phyloP scores from a whole-genome alignment of 129 eudicot genomes.

The Centaurea solstitialis region DNA sequence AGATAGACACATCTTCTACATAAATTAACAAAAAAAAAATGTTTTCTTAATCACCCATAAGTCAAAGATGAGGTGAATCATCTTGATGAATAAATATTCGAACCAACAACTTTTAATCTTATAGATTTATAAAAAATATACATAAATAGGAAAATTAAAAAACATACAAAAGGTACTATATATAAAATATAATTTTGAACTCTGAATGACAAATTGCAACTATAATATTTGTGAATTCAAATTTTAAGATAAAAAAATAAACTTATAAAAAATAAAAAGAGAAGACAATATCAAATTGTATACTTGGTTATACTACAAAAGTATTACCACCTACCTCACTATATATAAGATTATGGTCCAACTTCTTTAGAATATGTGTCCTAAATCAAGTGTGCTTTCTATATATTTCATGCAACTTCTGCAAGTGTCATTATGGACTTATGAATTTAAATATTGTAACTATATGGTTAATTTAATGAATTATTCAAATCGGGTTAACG shows the following conservation, averaged over 20 bases:
- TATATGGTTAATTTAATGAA: background rate
- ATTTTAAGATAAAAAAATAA: background rate
- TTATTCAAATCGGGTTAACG: background rate
- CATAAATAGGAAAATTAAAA: too few species aligned
- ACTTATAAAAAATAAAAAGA: background rate
- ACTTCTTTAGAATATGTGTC: background rate
- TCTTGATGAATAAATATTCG: too few species aligned
- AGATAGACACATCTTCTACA: too few species aligned
- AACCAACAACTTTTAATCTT: too few species aligned
- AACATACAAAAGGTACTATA: too few species aligned
- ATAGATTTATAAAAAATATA: too few species aligned
- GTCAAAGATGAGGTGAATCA: too few species aligned
- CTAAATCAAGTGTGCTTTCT: background rate
- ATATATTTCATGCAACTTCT: background rate
- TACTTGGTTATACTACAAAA: background rate
- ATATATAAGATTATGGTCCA: background rate
- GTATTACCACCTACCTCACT: background rate
- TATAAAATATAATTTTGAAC: too few species aligned
- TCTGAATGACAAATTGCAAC: too few species aligned
- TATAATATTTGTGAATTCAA: background rate
- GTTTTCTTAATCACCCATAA: too few species aligned
- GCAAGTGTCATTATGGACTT: background rate
- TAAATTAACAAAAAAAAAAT: too few species aligned
- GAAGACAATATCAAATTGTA: constrained; percentile 22
- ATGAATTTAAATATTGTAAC: background rate